Base-by-base conservation (phyloP, 139 green algal genomes). In the Tetratostichococcus sp. region DNA sequence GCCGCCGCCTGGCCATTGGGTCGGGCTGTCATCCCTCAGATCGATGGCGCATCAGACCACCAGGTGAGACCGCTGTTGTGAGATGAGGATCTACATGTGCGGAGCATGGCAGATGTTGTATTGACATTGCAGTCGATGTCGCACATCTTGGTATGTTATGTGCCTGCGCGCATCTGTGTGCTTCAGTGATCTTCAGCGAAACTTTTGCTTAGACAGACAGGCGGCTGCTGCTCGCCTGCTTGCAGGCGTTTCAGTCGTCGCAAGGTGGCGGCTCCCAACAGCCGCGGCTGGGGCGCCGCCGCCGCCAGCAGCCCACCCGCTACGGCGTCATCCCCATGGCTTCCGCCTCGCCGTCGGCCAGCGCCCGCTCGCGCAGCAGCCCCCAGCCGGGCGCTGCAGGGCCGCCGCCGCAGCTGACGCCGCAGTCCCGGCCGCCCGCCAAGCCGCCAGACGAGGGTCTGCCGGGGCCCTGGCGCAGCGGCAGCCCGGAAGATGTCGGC, bases 401-500 rank as follows among this genome's bases (percentile, higher is more conserved):
- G 17, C 2, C 19, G 11, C 75, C 30, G 58, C 69, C 59, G n/a
- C 69, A 75, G 2, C 69, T 30, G 50, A 59, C 57, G 65, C 66
- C 39, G 57, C 30, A 30, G 77, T 50, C 34, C 22, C 70, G 70
- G 67, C 73, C 73, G 1, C 34, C 71, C 11, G 14, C 50, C 50
- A 62, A 62, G 50, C 50, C 50, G 50, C 50, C 50, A 8, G 50
- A 62, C 19, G 50, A 50, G 39, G 39, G n/a, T n/a, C n/a, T n/a
- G n/a, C n/a, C n/a, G n/a, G n/a, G n/a, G n/a, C n/a, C n/a, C n/a
- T n/a, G n/a, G n/a, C n/a, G n/a, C n/a, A n/a, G 8, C 39, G 39
- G 39, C 39, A 50, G 39, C 11, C 39, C 39, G 11, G 39, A 6
- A 50, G 8, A 11, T 11, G 11, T 6, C 39, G 8, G 39, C 39